Evolutionary conservation across 2,329 filamentous ascomycete genomes (phyloP).

Genomic region (Aspergillus pseudoterreus): DNA sequence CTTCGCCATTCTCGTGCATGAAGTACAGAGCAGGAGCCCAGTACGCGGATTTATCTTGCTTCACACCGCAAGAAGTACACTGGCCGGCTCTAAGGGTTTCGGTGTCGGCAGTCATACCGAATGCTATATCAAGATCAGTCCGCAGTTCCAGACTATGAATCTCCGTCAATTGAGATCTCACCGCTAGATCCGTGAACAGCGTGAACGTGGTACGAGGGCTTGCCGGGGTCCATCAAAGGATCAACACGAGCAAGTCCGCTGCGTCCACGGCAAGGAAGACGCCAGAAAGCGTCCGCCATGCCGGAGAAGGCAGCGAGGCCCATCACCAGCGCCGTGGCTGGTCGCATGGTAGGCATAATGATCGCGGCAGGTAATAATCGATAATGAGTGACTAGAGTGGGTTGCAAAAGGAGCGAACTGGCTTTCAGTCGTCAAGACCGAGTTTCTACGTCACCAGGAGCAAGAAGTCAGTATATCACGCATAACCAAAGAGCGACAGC

Average conservation of each 20-base stretch:
- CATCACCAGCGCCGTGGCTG: constrained; percentile 20
- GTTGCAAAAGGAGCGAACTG: constrained; percentile 13
- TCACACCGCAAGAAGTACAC: constrained; percentile 79
- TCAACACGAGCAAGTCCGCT: constrained; percentile 71
- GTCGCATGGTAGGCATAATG: constrained; percentile 16
- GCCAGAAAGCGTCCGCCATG: constrained; percentile 70
- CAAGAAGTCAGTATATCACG: constrained; percentile 12
- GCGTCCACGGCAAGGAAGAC: constrained; percentile 75
- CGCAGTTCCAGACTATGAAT: neutral
- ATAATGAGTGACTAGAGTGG: constrained; percentile 13
- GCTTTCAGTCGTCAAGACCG: constrained; percentile 7
- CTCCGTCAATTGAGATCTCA: constrained; percentile 48
- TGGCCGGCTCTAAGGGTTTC: constrained; percentile 56
- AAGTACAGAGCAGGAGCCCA: constrained; percentile 83
- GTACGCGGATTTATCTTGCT: constrained; percentile 81
- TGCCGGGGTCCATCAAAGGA: constrained; percentile 65
- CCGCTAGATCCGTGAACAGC: constrained; percentile 71
- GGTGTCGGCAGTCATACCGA: constrained; percentile 57
- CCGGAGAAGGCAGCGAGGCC: constrained; percentile 27
- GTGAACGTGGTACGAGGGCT: constrained; percentile 65
- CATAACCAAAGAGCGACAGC: neutral
- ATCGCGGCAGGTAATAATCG: constrained; percentile 4
- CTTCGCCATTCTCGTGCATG: constrained; percentile 62
- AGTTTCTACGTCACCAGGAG: constrained; percentile 13
- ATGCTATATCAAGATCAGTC: constrained; percentile 51